Base-by-base conservation (phyloP, 2,329 filamentous ascomycete species). In the Didymosphaeria variabile region DNA sequence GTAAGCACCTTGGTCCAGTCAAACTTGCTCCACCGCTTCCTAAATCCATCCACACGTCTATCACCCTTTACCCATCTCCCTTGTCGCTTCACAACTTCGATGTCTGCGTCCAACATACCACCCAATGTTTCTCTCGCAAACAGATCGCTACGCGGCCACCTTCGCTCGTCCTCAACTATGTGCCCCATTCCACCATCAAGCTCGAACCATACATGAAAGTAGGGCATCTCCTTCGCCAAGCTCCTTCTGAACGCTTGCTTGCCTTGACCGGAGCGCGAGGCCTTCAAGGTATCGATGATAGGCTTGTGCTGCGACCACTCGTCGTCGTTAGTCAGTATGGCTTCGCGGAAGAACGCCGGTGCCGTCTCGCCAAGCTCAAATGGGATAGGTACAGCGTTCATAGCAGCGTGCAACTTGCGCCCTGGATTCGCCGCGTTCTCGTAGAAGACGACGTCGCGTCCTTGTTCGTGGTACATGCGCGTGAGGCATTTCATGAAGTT, bases 401-500 rank as follows among this genome's bases (percentile, higher is more conserved):
- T 88, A 7, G 93, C 90, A 0, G 95, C 95, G 79, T 99, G 95
- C 61, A 87, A 85, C 68, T 91, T 91, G 19, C 91, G 86, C 3
- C 91, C 86, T 1, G 93, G 93, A 15, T 88, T 84, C 0, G 93
- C 94, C 2, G 95, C 95, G 76, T 99, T 98, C 75, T 99, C 95
- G 83, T 99, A 99, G 81, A 99, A 99, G 64, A 99, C 83, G 10
- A 98, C 94, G 70, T 95, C 92, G 55, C 92, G 91, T 12, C 94
- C 93, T 77, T 96, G 93, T 46, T 94, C 91, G 80, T 97, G 93
- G 79, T 98, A 99, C 87, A 97, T 91, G 47, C 94, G 89, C 5
- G 91, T 97, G 21, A 99, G 85, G 60, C 88, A 91, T 82, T 99
- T 99, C 94, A 98, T 98, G 76, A 99, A 99, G 78, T 99, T 99